Base-by-base conservation (phyloP, 192 early-diverging fungal species). In the Geranomyces michiganensis region DNA sequence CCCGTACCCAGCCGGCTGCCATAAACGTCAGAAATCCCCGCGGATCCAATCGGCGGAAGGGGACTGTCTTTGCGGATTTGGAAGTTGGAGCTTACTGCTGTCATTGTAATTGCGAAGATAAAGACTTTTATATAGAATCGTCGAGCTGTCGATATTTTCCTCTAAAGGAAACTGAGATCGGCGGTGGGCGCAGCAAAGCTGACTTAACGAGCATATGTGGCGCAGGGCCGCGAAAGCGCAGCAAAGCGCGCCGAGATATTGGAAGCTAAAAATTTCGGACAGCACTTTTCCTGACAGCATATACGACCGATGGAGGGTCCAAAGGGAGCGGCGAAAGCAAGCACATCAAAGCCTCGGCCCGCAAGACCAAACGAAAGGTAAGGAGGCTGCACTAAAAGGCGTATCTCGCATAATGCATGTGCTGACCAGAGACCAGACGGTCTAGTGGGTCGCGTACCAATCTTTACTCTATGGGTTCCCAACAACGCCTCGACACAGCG, bases 401-500 rank as follows among this genome's bases (percentile, higher is more conserved):
- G 5, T 41, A 10, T 10, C 36, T 41, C 36, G 36, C 36, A 41
- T 41, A 41, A 41, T 7, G 10, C 36, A 7, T 41, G 36, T 10
- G 36, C 36, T 41, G 36, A 41, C 36, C 3, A 41, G 10, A 41
- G 5, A 10, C 19, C 30, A 60, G 31, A 29, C 22, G 58, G 27
- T 60, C 58, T 2, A 60, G 58, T 27, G 58, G 58, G 6, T 60
- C 58, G 15, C 58, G 58, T 27, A 30, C 22, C 58, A 60, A 60
- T 17, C 58, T 60, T 7, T 53, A 53, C 51, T 53, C 51, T 24
- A 32, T 60, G 31, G 31, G 31, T 7, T 26, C 58, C 22, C 31
- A 26, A 8, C 58, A 60, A 60, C 67, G 67, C 21, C 30, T 68
- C 9, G 67, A 68, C 17, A 26, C 67, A 17, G 67, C 51, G 5